These are phyloP conservation scores for Omphalotus guepiniiformis DNA, from an alignment of 768 basidiomycete species.

Conservation along the genomic window DNA sequence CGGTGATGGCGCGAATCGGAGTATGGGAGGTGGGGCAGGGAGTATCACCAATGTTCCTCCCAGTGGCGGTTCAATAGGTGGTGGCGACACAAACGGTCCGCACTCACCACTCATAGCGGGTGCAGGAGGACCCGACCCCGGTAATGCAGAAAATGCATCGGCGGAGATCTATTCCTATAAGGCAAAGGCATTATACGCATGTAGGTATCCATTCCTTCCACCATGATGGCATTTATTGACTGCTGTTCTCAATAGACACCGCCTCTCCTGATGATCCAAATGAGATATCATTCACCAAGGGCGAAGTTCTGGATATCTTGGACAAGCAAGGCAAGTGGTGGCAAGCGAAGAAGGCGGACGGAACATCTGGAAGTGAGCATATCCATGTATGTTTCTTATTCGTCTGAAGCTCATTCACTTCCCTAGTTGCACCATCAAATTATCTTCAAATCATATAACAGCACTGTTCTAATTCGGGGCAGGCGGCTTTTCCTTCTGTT, in stretches of 20 bases:
- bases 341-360: conserved; percentile 81
- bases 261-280: conserved; percentile 95
- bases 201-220: conserved; percentile 41
- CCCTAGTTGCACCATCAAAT: conserved; percentile 77
- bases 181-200: conserved; percentile 88
- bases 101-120: conserved; percentile 69
- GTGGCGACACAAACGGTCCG: conserved; percentile 44
- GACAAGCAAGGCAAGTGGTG: conserved; percentile 95
- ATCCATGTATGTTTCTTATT: conserved; percentile 10
- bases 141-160: conserved; percentile 25
- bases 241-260: conserved; percentile 57
- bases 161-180: conserved; percentile 55
- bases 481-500: conserved; percentile 3
- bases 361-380: conserved; percentile 69
- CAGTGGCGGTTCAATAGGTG: conserved; percentile 36
- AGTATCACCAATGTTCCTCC: conserved; percentile 54
- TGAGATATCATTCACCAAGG: conserved; percentile 91
- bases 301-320: conserved; percentile 87
- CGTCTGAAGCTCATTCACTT: conserved; percentile 3
- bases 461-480: too few relatives aligned
- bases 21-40: conserved; percentile 35
- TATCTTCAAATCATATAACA: conserved; percentile 74
- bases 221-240: conserved; percentile 18
- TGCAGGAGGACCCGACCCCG: conserved; percentile 43
- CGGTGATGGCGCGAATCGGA: conserved; percentile 33